phyloP scores from a whole-genome alignment of 306 rosid species.

The Phaseolus lunatus region DNA sequence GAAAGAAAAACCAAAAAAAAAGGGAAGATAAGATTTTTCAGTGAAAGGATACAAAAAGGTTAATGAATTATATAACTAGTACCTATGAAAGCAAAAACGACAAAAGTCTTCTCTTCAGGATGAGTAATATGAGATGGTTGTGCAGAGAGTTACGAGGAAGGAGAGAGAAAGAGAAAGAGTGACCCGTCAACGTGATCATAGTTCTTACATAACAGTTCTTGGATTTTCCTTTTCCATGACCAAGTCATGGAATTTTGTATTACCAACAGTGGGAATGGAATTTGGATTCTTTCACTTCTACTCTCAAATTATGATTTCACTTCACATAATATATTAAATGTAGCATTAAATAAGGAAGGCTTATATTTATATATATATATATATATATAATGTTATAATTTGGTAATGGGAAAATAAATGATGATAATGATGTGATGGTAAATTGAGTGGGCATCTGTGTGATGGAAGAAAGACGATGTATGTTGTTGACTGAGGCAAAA shows the following conservation, averaged over 20 bases:
- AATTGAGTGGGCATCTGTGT: too few species aligned
- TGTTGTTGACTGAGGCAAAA: conserved; percentile 33
- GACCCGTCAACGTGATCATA: conserved; percentile 33
- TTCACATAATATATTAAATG: too few species aligned
- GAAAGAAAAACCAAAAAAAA: not conserved
- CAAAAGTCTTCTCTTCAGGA: not conserved
- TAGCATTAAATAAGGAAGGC: too few species aligned
- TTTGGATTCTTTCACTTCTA: not conserved
- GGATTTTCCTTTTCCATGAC: not conserved
- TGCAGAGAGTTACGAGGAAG: conserved; percentile 1
- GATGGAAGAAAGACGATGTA: too few species aligned
- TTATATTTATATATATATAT: too few species aligned
- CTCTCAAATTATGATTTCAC: too few species aligned
- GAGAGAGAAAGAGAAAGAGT: conserved; percentile 5
- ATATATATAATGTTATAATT: too few species aligned
- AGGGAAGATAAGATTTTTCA: not conserved
- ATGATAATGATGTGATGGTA: too few species aligned
- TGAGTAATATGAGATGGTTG: not conserved
- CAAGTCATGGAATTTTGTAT: too few species aligned
- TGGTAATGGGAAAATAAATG: too few species aligned
- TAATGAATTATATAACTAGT: not conserved
- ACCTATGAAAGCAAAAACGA: not conserved
- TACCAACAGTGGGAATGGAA: not conserved
- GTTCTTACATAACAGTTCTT: too few species aligned
- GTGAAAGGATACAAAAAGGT: conserved; percentile 4